These are phyloP conservation scores for Daucus carota DNA, from an alignment of 129 eudicot species.

Conservation along the genomic window DH1_v3.0 NC_030384.2:28073501-28074000, in stretches of 20 bases:
- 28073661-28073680: neutral
- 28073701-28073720: conserved; percentile 27
- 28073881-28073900: conserved; percentile 13
- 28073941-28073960: conserved; percentile 50
- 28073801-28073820: neutral
- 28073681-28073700: conserved; percentile 6
- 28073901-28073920: neutral
- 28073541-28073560: neutral
- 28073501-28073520: too few relatives aligned
- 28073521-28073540: too few relatives aligned
- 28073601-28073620: neutral
- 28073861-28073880: conserved; percentile 4
- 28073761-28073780: neutral
- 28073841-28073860: neutral
- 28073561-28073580: neutral
- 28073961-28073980: conserved; percentile 43
- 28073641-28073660: neutral
- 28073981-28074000: conserved; percentile 38
- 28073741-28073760: neutral
- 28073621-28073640: neutral
- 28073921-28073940: neutral
- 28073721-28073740: neutral
- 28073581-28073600: too few relatives aligned
- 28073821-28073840: neutral
- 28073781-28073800: neutral